phyloP scores from a whole-genome alignment of 805 yeast genomes.

The Kluyveromyces wickerhamii region DNA sequence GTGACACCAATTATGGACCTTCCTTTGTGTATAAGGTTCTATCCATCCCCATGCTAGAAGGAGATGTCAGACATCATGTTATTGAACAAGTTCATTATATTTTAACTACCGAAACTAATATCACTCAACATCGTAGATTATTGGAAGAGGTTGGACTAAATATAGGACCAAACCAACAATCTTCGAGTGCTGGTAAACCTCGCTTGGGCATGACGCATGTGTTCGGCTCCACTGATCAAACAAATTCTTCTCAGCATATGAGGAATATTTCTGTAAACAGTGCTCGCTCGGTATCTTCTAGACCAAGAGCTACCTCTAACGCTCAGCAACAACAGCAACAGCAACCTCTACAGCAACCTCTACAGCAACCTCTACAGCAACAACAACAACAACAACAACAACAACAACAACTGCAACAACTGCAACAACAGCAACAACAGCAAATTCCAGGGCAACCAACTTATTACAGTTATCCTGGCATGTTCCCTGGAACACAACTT shows the following conservation, averaged over 20 bases:
- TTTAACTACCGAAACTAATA: slow-evolving; percentile 49
- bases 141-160: slow-evolving; percentile 86
- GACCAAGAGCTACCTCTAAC: slow-evolving; percentile 15
- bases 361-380: slow-evolving; percentile 1
- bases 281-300: slow-evolving; percentile 24
- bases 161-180: slow-evolving; percentile 1
- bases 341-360: slow-evolving; percentile 9
- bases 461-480: slow-evolving; percentile 28
- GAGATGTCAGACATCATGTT: slow-evolving; percentile 48
- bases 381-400: background rate
- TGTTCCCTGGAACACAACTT: slow-evolving; percentile 17
- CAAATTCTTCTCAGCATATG: slow-evolving; percentile 14
- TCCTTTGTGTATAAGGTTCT: slow-evolving; percentile 73
- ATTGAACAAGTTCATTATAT: slow-evolving; percentile 54
- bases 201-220: slow-evolving; percentile 21
- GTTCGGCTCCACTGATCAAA: slow-evolving; percentile 14
- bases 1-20: slow-evolving; percentile 63
- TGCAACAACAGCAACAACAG: background rate
- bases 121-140: slow-evolving; percentile 75
- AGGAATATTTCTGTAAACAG: slow-evolving; percentile 28
- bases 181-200: slow-evolving; percentile 14
- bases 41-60: slow-evolving; percentile 60
- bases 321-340: slow-evolving; percentile 10
- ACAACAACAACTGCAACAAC: slow-evolving; percentile 5
- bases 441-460: slow-evolving; percentile 5